Conservation (phyloP, 2,329 filamentous ascomycete species). For the Teratosphaeria pseudoeucalypti region DNA sequence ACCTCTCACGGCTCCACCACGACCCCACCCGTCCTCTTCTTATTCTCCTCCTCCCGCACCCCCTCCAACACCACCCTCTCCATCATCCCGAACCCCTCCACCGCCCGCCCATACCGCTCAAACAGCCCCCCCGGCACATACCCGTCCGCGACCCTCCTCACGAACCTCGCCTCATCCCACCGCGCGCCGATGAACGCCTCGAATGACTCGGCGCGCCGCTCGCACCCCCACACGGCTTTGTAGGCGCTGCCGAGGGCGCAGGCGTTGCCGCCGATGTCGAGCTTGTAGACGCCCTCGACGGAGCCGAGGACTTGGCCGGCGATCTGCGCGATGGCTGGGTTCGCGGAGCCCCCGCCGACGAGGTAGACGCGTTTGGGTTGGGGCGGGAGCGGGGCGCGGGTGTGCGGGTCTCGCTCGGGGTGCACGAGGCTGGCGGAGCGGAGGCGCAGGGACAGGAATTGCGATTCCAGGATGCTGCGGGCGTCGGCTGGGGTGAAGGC, state of each 20-base stretch:
- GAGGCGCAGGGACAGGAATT: conserved; percentile 81
- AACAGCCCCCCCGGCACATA: conserved; percentile 61
- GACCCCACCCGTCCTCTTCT: conserved; percentile 6
- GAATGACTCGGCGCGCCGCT: conserved; percentile 58
- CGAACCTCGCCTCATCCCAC: conserved; percentile 77
- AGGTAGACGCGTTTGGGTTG: conserved; percentile 88
- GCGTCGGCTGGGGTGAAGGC: conserved; percentile 56
- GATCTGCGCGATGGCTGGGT: conserved; percentile 76
- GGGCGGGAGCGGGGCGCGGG: conserved; percentile 52
- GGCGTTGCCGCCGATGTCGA: conserved; percentile 90
- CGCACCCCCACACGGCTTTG: conserved; percentile 88
- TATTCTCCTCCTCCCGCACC: conserved; percentile 3
- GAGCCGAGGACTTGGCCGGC: conserved; percentile 83
- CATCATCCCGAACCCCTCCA: conserved; percentile 67
- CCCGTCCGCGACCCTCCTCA: conserved; percentile 72
- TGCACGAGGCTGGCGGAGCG: conserved; percentile 67
- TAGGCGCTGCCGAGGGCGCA: conserved; percentile 91
- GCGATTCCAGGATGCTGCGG: conserved; percentile 84
- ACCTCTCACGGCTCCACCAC: conserved; percentile 1
- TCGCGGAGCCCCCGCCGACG: conserved; percentile 82
- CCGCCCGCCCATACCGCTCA: conserved; percentile 64
- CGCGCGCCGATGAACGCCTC: conserved; percentile 74
- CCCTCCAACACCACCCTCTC: conserved; percentile 52
- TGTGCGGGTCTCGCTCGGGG: conserved; percentile 27
- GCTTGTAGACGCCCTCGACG: conserved; percentile 78